phyloP scores from a whole-genome alignment of 305 asterid species.

The Fraxinus albicans region DNA sequence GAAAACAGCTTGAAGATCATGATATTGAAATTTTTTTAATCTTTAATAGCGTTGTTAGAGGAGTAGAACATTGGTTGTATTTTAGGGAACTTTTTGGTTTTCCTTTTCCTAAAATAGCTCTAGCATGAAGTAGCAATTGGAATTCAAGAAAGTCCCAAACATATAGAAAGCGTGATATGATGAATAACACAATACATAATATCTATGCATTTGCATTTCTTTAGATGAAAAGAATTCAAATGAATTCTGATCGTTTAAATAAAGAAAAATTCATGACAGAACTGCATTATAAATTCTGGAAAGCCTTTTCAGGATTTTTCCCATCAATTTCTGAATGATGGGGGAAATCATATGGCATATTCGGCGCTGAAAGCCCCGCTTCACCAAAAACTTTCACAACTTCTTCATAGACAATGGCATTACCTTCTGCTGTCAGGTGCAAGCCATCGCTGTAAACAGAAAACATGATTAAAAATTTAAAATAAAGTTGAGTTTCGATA shows the following conservation, averaged over 20 bases:
- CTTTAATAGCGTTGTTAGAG: constrained; percentile 33
- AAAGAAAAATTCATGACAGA: not conserved
- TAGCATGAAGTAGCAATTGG: not conserved
- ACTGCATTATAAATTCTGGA: constrained; percentile 35
- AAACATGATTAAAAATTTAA: not conserved
- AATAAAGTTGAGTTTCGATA: not conserved
- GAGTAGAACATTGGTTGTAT: not conserved
- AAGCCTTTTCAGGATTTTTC: constrained; percentile 56
- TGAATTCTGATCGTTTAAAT: not conserved
- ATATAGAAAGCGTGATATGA: not conserved
- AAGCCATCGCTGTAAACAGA: constrained; percentile 67
- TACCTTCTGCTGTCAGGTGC: constrained; percentile 79
- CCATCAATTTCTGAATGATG: constrained; percentile 63
- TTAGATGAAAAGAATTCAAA: not conserved
- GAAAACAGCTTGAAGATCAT: constrained; percentile 46
- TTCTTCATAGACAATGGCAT: constrained; percentile 57
- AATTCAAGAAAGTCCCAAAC: not conserved
- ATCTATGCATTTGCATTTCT: not conserved
- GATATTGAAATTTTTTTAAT: not conserved
- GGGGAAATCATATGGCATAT: constrained; percentile 68
- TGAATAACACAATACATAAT: not conserved
- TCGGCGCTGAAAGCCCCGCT: constrained; percentile 47
- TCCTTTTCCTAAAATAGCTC: too few relatives aligned
- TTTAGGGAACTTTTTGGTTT: not conserved
- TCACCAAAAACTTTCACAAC: constrained; percentile 48